phyloP scores from a whole-genome alignment of 768 basidiomycete genomes.

The Lactarius sp. region DNA sequence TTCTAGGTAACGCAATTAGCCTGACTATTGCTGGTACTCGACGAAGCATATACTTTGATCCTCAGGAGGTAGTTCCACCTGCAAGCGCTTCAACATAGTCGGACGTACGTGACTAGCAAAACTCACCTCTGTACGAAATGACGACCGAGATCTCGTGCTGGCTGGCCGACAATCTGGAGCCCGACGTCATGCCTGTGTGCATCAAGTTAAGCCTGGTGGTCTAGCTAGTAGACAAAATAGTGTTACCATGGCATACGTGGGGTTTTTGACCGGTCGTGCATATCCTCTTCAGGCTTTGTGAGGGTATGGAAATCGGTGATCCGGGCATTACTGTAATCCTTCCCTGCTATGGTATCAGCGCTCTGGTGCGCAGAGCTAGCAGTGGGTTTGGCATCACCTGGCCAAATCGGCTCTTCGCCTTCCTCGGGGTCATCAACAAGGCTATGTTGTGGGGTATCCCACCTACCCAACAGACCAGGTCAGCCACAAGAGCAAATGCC shows the following conservation, averaged over 20 bases:
- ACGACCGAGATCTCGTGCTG: slow-evolving; percentile 87
- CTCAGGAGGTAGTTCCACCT: slow-evolving; percentile 94
- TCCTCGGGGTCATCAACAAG: slow-evolving; percentile 80
- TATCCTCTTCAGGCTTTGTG: slow-evolving; percentile 88
- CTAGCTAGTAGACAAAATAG: slow-evolving; percentile 26
- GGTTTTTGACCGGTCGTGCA: slow-evolving; percentile 86
- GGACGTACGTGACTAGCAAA: not conserved
- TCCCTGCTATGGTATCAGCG: slow-evolving; percentile 48
- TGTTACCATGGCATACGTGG: slow-evolving; percentile 93
- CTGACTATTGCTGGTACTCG: not conserved
- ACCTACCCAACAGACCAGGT: slow-evolving; percentile 40
- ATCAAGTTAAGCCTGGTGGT: not conserved
- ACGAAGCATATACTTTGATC: slow-evolving; percentile 64
- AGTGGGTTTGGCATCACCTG: slow-evolving; percentile 44
- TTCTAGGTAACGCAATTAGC: slow-evolving; percentile 48
- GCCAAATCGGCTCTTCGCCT: slow-evolving; percentile 72
- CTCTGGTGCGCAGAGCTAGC: not conserved
- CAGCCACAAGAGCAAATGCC: slow-evolving; percentile 3
- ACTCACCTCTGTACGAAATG: slow-evolving; percentile 88
- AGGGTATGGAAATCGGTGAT: slow-evolving; percentile 80
- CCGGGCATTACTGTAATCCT: slow-evolving; percentile 92
- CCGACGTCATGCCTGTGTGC: slow-evolving; percentile 87
- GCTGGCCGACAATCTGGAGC: slow-evolving; percentile 94
- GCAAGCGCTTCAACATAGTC: slow-evolving; percentile 2
- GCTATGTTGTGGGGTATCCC: slow-evolving; percentile 96